These are phyloP conservation scores for Wickerhamiella pararugosa DNA, from an alignment of 1,139 yeast species.

Conservation along the genomic window DNA sequence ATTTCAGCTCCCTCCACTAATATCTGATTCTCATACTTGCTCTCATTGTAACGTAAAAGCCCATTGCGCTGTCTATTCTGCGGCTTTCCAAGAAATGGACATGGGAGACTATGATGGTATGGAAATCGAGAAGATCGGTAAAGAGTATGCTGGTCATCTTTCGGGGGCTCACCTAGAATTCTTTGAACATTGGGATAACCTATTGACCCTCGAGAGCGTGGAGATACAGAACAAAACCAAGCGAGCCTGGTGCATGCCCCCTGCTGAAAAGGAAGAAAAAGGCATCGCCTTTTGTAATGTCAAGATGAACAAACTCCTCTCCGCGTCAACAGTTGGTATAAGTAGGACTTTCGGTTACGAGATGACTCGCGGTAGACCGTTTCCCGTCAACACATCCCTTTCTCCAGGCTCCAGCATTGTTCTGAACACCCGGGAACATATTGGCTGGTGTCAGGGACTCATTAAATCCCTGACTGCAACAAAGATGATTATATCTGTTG, in stretches of 20 bases:
- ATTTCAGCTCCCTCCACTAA: conserved; percentile 37
- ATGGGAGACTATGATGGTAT: conserved; percentile 10
- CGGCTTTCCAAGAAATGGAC: conserved; percentile 42
- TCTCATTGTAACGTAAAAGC: conserved; percentile 47
- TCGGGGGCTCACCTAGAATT: conserved; percentile 35
- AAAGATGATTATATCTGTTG: background rate
- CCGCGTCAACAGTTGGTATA: background rate
- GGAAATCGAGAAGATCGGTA: conserved; percentile 15
- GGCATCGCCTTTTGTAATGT: background rate
- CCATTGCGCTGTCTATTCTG: conserved; percentile 58
- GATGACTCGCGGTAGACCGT: background rate
- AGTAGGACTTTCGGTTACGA: conserved; percentile 24
- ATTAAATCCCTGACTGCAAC: background rate
- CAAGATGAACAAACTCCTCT: background rate
- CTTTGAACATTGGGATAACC: conserved; percentile 55
- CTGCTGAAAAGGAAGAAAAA: background rate
- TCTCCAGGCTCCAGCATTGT: background rate
- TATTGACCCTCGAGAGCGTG: conserved; percentile 28
- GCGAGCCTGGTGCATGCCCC: background rate
- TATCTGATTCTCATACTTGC: conserved; percentile 41
- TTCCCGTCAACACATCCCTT: conserved; percentile 1
- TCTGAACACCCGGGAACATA: background rate
- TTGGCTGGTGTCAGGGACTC: background rate
- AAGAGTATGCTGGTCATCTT: conserved; percentile 38
- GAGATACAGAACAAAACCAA: background rate